Evolutionary conservation across 2,329 filamentous ascomycete species (phyloP), one percentile per base, ranked within the genome.

Genomic region (Geosmithia morbida): DNA sequence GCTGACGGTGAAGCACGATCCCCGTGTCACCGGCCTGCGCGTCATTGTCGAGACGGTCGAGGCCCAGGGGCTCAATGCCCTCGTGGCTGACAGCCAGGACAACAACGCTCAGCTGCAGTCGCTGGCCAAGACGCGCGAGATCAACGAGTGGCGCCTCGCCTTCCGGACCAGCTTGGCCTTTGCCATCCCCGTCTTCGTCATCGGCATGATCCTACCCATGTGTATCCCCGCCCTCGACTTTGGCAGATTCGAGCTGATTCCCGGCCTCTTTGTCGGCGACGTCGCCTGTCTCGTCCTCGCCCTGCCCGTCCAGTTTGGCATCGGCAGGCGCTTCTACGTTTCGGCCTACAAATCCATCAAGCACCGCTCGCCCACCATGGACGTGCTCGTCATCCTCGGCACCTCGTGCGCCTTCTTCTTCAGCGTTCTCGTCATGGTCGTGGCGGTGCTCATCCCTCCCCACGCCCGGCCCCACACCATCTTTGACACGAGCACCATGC

Each of bases 401-500:
- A 98, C 92, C 7, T 94, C 89, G 0, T 84, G 88, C 19, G 92
- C 92, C 18, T 98, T 97, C 69, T 92, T 95, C 65, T 98, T 96
- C 67, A 97, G 90, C 61, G 68, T 88, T 54, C 79, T 86, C 44
- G 79, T 87, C 16, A 96, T 98, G 87, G 48, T 83, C 4, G 80
- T 97, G 16, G 94, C 88, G 0, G 61, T 97, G 18, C 54, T 85
- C 14, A 71, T 77, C n/a, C 69, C 78, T 19, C 85, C 87, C 7
- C 87, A 97, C 60, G 77, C 74, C 2, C 78, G 86, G 44, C 92
- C 92, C 1, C 82, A 79, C 52, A 96, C 88, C 2, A 85, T 96
- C 16, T 98, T 98, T 57, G 92, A 98, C 59, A 98, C 92, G 1
- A 96, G 67, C 50, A 66, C 64, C 0, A 54, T 70, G 18, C 57